Evolutionary conservation across 371 early-diverging fungal species (phyloP).

Genomic region (Funneliformis caledonium): DNA sequence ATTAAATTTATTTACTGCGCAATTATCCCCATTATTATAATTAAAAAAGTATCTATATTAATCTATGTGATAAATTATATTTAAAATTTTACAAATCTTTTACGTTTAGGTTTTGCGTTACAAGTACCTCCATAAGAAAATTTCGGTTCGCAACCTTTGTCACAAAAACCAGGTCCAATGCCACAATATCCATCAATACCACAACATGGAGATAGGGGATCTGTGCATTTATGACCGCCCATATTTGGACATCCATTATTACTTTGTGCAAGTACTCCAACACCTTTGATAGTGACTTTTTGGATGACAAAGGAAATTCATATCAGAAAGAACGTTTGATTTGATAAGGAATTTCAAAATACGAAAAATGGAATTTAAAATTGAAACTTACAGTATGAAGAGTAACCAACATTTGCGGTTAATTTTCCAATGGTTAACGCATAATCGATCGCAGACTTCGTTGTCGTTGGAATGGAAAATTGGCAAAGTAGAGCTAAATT

Average conservation of each 20-base stretch:
- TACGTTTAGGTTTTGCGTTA: not conserved
- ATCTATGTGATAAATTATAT: no score
- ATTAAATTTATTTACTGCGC: no score
- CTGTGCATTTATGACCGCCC: not conserved
- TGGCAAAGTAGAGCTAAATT: not conserved
- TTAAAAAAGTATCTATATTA: no score
- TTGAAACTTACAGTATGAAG: not conserved
- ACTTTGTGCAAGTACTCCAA: not conserved
- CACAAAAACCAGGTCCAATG: not conserved
- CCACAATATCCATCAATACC: not conserved
- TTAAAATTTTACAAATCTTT: no score
- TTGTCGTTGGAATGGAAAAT: not conserved
- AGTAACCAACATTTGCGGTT: not conserved
- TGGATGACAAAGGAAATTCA: not conserved
- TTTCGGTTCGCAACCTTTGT: not conserved
- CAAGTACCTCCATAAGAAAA: not conserved
- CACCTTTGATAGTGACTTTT: not conserved
- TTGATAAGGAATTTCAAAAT: no score
- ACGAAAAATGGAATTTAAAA: no score
- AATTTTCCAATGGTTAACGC: not conserved
- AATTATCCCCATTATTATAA: no score
- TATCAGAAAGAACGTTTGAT: not conserved
- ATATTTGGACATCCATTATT: not conserved
- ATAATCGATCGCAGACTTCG: not conserved
- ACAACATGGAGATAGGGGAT: not conserved